Evolutionary conservation across 2,329 filamentous ascomycete genomes (phyloP).

Genomic region (Aspergillus puulaauensis): DNA sequence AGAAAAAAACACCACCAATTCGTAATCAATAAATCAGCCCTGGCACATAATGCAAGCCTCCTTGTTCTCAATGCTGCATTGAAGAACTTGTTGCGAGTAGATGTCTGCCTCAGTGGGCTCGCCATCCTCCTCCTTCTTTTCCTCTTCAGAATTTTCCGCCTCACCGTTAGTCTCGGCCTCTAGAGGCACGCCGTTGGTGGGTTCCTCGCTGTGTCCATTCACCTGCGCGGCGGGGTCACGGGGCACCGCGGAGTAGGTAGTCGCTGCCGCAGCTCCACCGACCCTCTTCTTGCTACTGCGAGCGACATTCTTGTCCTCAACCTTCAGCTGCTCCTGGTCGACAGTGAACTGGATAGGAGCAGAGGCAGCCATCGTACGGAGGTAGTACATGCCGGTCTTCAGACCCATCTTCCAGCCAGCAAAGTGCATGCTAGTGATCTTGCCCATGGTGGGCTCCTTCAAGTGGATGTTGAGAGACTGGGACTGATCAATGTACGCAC

Average conservation of each 20-base stretch:
- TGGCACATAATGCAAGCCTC: slow-evolving; percentile 97
- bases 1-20: background rate
- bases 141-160: slow-evolving; percentile 60
- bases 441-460: slow-evolving; percentile 99
- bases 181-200: slow-evolving; percentile 36
- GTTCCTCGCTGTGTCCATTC: slow-evolving; percentile 52
- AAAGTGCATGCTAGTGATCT: slow-evolving; percentile 99
- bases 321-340: slow-evolving; percentile 90
- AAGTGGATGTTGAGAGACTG: slow-evolving; percentile 99
- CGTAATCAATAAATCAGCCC: slow-evolving; percentile 56
- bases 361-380: slow-evolving; percentile 94
- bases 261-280: slow-evolving; percentile 57
- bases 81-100: slow-evolving; percentile 87
- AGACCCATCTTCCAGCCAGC: slow-evolving; percentile 98
- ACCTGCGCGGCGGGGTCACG: slow-evolving; percentile 65
- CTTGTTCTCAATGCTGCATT: slow-evolving; percentile 96
- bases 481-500: slow-evolving; percentile 98
- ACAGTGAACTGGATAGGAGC: slow-evolving; percentile 99
- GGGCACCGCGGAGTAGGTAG: slow-evolving; percentile 61
- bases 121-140: slow-evolving; percentile 65
- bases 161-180: slow-evolving; percentile 32
- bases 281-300: slow-evolving; percentile 71
- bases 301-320: slow-evolving; percentile 76
- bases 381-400: slow-evolving; percentile 99
- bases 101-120: slow-evolving; percentile 84